These are phyloP conservation scores for Eucalyptus tenuipes DNA, from an alignment of 345 rosid genomes.

Conservation along the genomic window DNA sequence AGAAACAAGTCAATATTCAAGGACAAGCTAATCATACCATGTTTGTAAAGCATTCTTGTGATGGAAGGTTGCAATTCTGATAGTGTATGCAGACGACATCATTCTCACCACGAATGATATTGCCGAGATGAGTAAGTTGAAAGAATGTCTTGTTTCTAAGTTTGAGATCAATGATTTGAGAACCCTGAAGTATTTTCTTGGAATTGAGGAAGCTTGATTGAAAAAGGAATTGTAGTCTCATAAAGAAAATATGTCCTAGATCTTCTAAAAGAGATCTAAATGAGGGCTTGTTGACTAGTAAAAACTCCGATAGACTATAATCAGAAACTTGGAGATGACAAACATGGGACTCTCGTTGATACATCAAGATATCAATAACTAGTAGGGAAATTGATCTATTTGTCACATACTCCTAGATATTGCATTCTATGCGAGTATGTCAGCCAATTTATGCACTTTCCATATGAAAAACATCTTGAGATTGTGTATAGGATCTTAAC, in stretches of 20 bases:
- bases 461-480: background rate
- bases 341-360: background rate
- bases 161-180: background rate
- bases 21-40: background rate
- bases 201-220: background rate
- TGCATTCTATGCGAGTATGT: background rate
- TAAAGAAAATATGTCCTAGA: background rate
- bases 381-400: background rate
- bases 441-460: background rate
- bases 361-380: background rate
- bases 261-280: no score
- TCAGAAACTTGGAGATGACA: no score
- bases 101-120: fast-evolving
- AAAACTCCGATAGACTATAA: background rate
- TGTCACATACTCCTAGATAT: background rate
- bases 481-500: background rate
- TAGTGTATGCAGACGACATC: fast-evolving
- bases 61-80: background rate
- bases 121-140: background rate
- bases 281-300: background rate
- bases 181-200: background rate
- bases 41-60: background rate
- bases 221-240: background rate
- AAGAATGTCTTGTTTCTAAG: background rate
- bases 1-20: background rate